These are phyloP conservation scores for Penicillium riverlandense DNA, from an alignment of 495 filamentous ascomycete genomes.

Conservation along the genomic window DNA sequence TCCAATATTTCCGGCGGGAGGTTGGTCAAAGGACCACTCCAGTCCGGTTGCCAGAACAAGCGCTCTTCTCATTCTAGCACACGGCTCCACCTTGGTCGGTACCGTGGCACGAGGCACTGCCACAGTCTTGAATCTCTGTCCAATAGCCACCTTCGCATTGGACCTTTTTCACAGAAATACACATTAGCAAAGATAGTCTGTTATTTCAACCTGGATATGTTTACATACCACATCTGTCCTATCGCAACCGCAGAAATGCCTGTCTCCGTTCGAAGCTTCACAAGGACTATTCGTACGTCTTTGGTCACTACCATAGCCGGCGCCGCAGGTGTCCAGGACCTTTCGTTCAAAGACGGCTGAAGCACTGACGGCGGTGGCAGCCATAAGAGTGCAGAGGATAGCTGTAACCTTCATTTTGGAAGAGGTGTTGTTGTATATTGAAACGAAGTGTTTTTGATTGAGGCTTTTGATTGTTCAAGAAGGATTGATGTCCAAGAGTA, in stretches of 20 bases:
- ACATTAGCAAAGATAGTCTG: slow-evolving; percentile 3
- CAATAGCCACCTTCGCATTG: slow-evolving; percentile 4
- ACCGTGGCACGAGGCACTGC: slow-evolving; percentile 2
- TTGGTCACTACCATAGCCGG: slow-evolving; percentile 4
- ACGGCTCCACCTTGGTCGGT: slow-evolving; percentile 4
- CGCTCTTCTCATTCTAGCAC: neutral
- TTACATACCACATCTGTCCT: slow-evolving; percentile 8
- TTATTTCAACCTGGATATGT: neutral
- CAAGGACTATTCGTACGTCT: slow-evolving; percentile 10
- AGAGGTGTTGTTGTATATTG: neutral
- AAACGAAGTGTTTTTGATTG: neutral
- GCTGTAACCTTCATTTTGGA: slow-evolving; percentile 9
- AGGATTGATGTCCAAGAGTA: slow-evolving; percentile 1
- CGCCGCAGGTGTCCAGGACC: slow-evolving; percentile 4
- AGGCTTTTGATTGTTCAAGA: slow-evolving; percentile 1
- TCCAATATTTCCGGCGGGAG: neutral
- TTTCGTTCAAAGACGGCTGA: neutral
- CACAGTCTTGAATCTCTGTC: slow-evolving; percentile 8
- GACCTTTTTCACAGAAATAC: slow-evolving; percentile 4
- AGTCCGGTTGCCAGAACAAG: neutral
- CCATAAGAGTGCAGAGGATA: slow-evolving; percentile 8
- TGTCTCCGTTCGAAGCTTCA: slow-evolving; percentile 5
- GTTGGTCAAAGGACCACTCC: neutral
- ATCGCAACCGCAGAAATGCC: slow-evolving; percentile 10
- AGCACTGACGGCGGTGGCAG: slow-evolving; percentile 8